Evolutionary conservation across 805 yeast genomes (phyloP), one percentile per base, ranked within the genome.

Genomic region (Candida nitratophila): DNA sequence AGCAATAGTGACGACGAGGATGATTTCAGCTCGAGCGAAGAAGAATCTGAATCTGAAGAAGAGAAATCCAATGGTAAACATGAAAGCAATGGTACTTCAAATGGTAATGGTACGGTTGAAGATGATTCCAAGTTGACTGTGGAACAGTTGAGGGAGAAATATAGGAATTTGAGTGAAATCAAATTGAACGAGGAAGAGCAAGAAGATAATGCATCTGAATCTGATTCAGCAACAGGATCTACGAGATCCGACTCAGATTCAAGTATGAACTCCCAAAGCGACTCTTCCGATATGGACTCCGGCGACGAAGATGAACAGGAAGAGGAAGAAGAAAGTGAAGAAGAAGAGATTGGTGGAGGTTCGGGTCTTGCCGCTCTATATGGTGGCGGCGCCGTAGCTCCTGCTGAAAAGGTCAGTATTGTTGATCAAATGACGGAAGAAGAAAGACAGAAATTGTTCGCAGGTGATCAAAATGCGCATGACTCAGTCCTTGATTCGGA

Each of bases 101-200:
- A 45, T 24, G 20, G 20, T n/a, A 10, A 24, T 10, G 36, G 39
- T n/a, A 47, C 32, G 29, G 50, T 55, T 14, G 57, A 56, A 6
- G 71, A 68, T 37, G 86, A 80, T 50, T 68, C 67, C 49, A 63
- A 71, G 24, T 62, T 82, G 36, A 64, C 82, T 0, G 69, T 79
- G 1, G 83, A 79, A 37, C 76, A 78, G 54, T 69, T 81, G 50
- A 65, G 68, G 38, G 67, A 69, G 48, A 81, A 83, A 59, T 80
- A 84, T 53, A 71, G 78, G 19, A 57, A 66, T 33, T 46, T 79
- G 45, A 63, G 19, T 30, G 54, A 50, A 14, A 17, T 22, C 32
- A 56, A 55, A 12, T 50, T 54, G 4, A 54, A 50, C 6, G 51
- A 41, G 9, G 54, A 48, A 21, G 15, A 29, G 8, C n/a, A 29